phyloP scores from a whole-genome alignment of 176 grass and related monocot genomes.

The Neostapfia colusana region DNA sequence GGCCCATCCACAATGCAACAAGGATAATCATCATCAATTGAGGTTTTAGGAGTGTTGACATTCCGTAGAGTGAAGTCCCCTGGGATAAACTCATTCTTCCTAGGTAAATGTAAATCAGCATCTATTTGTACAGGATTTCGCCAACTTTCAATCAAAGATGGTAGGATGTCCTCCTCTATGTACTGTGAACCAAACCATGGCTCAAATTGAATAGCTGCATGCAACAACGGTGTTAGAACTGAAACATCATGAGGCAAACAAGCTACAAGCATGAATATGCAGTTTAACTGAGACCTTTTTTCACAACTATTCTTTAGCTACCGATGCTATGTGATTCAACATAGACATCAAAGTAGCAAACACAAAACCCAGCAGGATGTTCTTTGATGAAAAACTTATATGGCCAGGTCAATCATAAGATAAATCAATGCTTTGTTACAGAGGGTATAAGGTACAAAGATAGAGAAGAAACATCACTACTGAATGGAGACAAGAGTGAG shows the following conservation, averaged over 20 bases:
- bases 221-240: constrained; percentile 40
- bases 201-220: constrained; percentile 73
- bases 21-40: constrained; percentile 51
- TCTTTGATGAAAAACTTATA: constrained; percentile 16
- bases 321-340: background rate
- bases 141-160: constrained; percentile 77
- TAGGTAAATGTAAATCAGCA: constrained; percentile 71
- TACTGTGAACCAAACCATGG: constrained; percentile 95
- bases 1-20: constrained; percentile 71
- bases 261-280: background rate
- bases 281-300: constrained; percentile 29
- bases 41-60: constrained; percentile 46
- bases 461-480: background rate
- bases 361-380: background rate
- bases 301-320: background rate
- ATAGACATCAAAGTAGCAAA: constrained; percentile 12
- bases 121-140: constrained; percentile 59
- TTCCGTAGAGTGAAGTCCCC: constrained; percentile 68
- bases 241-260: constrained; percentile 15
- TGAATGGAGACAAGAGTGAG: background rate
- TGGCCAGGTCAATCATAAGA: background rate
- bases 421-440: constrained; percentile 1
- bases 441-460: constrained; percentile 1
- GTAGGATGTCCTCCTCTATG: constrained; percentile 81
- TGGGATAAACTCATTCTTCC: constrained; percentile 87